Evolutionary conservation across 257 asterid species (phyloP).

Genomic region (Plantago ovata): DNA sequence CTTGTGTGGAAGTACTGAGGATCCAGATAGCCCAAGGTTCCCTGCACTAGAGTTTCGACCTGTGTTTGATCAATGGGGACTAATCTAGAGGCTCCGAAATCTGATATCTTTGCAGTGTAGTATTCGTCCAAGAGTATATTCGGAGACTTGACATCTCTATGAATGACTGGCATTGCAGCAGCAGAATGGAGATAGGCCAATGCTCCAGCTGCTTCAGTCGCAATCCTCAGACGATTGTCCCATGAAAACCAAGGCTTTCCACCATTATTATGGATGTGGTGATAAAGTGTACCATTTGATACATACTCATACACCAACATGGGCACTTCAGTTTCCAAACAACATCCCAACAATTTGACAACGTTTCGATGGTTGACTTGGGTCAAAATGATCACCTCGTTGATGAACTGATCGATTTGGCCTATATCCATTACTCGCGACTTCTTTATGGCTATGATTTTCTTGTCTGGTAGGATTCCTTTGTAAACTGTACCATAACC

Average conservation of each 20-base stretch:
- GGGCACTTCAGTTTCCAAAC: conserved; percentile 41
- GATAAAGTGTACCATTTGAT: conserved; percentile 26
- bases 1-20: conserved; percentile 48
- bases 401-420: conserved; percentile 34
- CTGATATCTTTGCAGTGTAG: conserved; percentile 36
- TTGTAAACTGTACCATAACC: conserved; percentile 42
- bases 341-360: conserved; percentile 40
- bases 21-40: conserved; percentile 47
- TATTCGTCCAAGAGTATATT: conserved; percentile 32
- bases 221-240: conserved; percentile 33
- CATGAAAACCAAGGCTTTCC: conserved; percentile 38
- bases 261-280: conserved; percentile 27
- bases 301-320: conserved; percentile 31
- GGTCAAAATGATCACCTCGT: conserved; percentile 41
- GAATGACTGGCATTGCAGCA: conserved; percentile 35
- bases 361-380: conserved; percentile 42
- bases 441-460: conserved; percentile 36
- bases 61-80: conserved; percentile 48
- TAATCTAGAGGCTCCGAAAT: conserved; percentile 55
- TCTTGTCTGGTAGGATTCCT: conserved; percentile 31
- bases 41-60: conserved; percentile 48
- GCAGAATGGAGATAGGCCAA: conserved; percentile 43
- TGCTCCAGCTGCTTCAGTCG: conserved; percentile 37
- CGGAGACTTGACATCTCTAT: conserved; percentile 40
- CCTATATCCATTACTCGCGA: conserved; percentile 28